Percentiles rank a stretch among this genome's conserved stretches.
Conservation (phyloP, 2,329 filamentous ascomycete species). For the Aspergillus novoparasiticus region DNA sequence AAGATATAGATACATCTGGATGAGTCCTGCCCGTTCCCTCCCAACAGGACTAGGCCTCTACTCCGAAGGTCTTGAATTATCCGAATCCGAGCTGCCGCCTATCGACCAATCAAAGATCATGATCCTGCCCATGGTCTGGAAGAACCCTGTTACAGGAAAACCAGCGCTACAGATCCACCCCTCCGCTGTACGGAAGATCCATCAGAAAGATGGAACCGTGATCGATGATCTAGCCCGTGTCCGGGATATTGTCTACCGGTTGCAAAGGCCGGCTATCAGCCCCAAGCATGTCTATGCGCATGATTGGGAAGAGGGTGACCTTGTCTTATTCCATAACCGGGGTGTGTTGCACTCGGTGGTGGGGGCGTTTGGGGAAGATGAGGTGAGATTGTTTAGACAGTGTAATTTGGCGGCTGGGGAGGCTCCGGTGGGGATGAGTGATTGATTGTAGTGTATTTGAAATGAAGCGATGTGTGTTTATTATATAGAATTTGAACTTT, state of each 20-base stretch:
- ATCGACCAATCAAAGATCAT: slow-evolving; percentile 69
- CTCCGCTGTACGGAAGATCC: slow-evolving; percentile 69
- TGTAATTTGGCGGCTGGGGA: slow-evolving; percentile 68
- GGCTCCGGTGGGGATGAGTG: slow-evolving; percentile 7
- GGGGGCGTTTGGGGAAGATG: slow-evolving; percentile 71
- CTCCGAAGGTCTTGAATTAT: slow-evolving; percentile 66
- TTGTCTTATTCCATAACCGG: slow-evolving; percentile 78
- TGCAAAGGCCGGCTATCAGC: slow-evolving; percentile 73
- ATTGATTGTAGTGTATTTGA: background rate
- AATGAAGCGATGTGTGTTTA: background rate
- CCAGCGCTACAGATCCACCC: slow-evolving; percentile 76
- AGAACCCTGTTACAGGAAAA: slow-evolving; percentile 70
- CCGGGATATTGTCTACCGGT: slow-evolving; percentile 68
- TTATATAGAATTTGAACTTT: background rate
- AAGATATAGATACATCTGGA: slow-evolving; percentile 65
- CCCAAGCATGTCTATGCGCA: slow-evolving; percentile 70
- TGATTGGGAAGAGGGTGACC: slow-evolving; percentile 75
- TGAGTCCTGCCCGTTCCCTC: slow-evolving; percentile 68
- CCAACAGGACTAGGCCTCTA: slow-evolving; percentile 72
- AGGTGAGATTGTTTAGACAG: slow-evolving; percentile 74
- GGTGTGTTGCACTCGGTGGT: slow-evolving; percentile 75
- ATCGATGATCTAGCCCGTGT: slow-evolving; percentile 70
- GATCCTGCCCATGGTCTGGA: slow-evolving; percentile 75
- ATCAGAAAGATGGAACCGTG: slow-evolving; percentile 66
- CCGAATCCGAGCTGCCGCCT: slow-evolving; percentile 61